Evolutionary conservation across 345 rosid species (phyloP), one percentile per base, ranked within the genome.

Genomic region (Melaleuca alternifolia): DNA sequence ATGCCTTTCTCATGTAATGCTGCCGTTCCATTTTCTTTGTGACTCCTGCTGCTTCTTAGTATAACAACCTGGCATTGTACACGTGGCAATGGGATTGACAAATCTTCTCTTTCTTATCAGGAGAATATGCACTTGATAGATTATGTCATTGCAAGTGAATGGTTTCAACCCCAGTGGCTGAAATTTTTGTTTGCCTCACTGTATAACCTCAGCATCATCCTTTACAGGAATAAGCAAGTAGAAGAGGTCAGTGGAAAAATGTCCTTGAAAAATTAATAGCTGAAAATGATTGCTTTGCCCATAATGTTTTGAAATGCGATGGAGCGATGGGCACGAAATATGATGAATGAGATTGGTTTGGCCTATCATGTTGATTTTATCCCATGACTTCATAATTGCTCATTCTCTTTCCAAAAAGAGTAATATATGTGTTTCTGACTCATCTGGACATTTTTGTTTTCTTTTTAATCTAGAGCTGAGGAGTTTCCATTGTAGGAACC

Each of bases 81-180:
- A 75, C 88, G 82, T 86, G 87, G 76, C 61, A 84, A 88, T 41
- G 51, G 56, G 56, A 30, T 86, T 54, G 48, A 57, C 37, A 23
- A 1, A 6, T 83, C 89, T 88, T 91, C 85, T 88, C 89, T 44
- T 93, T 90, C 53, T 51, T 92, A 89, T 65, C 95, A 97, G 99
- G 91, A 90, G 82, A 91, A 91, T 84, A 87, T 85, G 85, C 86
- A 87, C 86, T 88, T 93, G 41, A 88, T 94, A 16, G 92, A 92
- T 87, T 89, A 90, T 84, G 89, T 94, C 30, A 92, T 96, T 89
- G 87, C 87, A 86, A 91, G 95, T 61, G 82, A 93, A 86, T 93
- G 97, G 97, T 89, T 97, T 86, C 92, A 87, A 89, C 88, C 90
- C 84, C 94, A 93, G 85, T 96, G 92, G 65, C 94, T 97, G 84